Evolutionary conservation across 805 yeast genomes (phyloP).

Genomic region (Saturnispora galanensis): DNA sequence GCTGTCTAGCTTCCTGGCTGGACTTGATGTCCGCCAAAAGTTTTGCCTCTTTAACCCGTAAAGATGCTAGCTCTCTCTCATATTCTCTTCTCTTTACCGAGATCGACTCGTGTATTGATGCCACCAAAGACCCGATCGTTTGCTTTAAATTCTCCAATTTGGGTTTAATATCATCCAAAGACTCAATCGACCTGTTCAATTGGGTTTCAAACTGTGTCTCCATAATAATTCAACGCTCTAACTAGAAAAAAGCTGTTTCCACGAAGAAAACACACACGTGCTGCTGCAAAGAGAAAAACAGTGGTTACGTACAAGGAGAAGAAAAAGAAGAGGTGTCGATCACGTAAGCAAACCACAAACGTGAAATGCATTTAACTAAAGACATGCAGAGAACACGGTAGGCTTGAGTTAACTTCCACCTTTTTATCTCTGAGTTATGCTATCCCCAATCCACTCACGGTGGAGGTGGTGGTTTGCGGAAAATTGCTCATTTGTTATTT

Average conservation of each 20-base stretch:
- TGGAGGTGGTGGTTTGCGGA: too few species aligned
- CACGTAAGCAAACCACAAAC: too few species aligned
- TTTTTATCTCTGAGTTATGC: too few species aligned
- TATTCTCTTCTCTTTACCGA: constrained; percentile 17
- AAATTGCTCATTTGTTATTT: too few species aligned
- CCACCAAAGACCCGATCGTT: constrained; percentile 15
- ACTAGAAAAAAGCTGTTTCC: too few species aligned
- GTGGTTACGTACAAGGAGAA: too few species aligned
- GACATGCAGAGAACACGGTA: too few species aligned
- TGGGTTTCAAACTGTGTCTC: constrained; percentile 7
- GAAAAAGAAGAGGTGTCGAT: too few species aligned
- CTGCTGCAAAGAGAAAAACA: too few species aligned
- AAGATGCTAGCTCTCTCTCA: constrained; percentile 14
- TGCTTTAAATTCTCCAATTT: constrained; percentile 18
- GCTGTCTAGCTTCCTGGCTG: constrained; percentile 16
- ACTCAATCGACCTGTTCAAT: constrained; percentile 13
- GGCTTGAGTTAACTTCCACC: too few species aligned
- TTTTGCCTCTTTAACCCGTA: constrained; percentile 17
- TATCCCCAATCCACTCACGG: too few species aligned
- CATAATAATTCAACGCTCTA: neutral
- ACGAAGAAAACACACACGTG: neutral
- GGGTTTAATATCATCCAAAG: constrained; percentile 17
- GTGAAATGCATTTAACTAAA: too few species aligned
- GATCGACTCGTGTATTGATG: constrained; percentile 11
- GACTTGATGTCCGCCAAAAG: constrained; percentile 14